phyloP scores from a whole-genome alignment of 352 stramenopile species.

The Aphanomyces invadans region DNA sequence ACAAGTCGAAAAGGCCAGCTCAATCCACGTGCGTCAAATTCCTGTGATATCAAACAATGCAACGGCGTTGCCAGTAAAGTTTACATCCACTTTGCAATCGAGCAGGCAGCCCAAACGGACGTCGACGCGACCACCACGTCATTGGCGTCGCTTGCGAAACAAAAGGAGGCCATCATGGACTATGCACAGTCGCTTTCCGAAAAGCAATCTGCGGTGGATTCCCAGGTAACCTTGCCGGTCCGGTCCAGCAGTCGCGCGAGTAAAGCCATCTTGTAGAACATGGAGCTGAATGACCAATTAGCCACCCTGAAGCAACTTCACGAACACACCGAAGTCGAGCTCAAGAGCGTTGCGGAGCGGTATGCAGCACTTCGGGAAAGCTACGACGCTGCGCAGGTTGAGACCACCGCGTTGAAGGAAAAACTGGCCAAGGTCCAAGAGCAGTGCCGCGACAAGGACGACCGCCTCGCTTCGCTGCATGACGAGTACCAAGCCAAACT shows the following conservation, averaged over 20 bases:
- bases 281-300: constrained; percentile 2
- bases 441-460: constrained; percentile 31
- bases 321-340: constrained; percentile 18
- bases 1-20: neutral
- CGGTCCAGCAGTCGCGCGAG: neutral
- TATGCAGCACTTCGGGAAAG: constrained; percentile 28
- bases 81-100: neutral
- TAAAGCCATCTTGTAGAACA: neutral
- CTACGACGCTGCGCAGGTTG: constrained; percentile 26
- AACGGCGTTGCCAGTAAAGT: too few species aligned
- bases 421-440: constrained; percentile 31
- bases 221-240: neutral
- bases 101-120: neutral
- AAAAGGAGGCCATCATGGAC: constrained; percentile 24
- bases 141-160: constrained; percentile 7
- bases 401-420: constrained; percentile 10
- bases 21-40: neutral
- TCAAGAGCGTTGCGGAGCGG: constrained; percentile 29
- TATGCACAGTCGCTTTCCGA: constrained; percentile 20
- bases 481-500: constrained; percentile 28
- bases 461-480: constrained; percentile 22
- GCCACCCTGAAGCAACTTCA: neutral
- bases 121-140: neutral
- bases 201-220: constrained; percentile 1
- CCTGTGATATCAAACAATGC: too few species aligned